phyloP scores from a whole-genome alignment of 305 asterid genomes.

The Plantago rigida region DNA sequence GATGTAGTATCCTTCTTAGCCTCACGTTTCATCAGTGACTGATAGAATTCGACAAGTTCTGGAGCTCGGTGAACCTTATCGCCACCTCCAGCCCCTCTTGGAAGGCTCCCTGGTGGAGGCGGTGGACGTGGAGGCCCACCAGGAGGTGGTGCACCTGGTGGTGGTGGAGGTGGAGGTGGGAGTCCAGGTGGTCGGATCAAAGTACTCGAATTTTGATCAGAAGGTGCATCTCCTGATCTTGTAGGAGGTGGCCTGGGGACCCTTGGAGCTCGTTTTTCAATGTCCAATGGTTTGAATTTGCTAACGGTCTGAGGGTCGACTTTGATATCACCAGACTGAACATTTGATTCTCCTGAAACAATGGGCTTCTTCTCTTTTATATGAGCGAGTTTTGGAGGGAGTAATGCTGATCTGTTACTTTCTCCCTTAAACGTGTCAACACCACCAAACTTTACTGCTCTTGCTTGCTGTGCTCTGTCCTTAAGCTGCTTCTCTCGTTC shows the following conservation, averaged over 20 bases:
- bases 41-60: slow-evolving; percentile 96
- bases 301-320: slow-evolving; percentile 51
- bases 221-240: slow-evolving; percentile 42
- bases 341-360: slow-evolving; percentile 43
- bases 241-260: slow-evolving; percentile 88
- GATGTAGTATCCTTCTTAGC: slow-evolving; percentile 70
- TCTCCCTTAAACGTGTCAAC: slow-evolving; percentile 42
- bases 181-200: slow-evolving; percentile 33
- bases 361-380: slow-evolving; percentile 51
- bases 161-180: slow-evolving; percentile 72
- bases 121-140: slow-evolving; percentile 92
- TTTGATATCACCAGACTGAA: slow-evolving; percentile 38
- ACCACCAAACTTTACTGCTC: slow-evolving; percentile 68
- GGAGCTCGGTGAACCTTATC: slow-evolving; percentile 95
- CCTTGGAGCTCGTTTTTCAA: slow-evolving; percentile 78
- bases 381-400: slow-evolving; percentile 74
- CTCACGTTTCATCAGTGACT: slow-evolving; percentile 85
- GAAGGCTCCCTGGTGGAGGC: slow-evolving; percentile 75
- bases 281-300: slow-evolving; percentile 60
- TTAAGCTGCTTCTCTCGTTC: slow-evolving; percentile 77
- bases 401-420: slow-evolving; percentile 31
- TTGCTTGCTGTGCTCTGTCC: slow-evolving; percentile 82
- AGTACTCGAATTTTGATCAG: slow-evolving; percentile 29
- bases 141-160: slow-evolving; percentile 76
- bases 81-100: slow-evolving; percentile 51